Conservation (phyloP, 2,329 filamentous ascomycete species). For the Nannizziopsis arthrosporioides region DNA sequence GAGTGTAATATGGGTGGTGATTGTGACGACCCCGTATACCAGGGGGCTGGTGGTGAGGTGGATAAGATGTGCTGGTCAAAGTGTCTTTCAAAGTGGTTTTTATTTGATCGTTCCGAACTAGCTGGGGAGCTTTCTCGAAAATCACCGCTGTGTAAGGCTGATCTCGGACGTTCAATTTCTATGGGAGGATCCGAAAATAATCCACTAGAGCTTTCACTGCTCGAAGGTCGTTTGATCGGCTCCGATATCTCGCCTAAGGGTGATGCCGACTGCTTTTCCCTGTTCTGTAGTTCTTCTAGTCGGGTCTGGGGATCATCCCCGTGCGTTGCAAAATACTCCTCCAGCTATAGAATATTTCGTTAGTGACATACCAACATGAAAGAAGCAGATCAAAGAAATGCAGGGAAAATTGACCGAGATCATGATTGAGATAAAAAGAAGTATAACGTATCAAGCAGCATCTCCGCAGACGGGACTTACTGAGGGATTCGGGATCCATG, state of each 20-base stretch:
- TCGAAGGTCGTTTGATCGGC: constrained; percentile 18
- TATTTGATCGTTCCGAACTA: constrained; percentile 21
- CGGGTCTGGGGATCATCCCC: constrained; percentile 30
- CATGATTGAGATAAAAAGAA: not conserved
- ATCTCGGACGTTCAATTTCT: constrained; percentile 70
- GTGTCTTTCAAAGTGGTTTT: constrained; percentile 15
- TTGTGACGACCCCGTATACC: constrained; percentile 32
- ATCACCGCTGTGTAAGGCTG: constrained; percentile 54
- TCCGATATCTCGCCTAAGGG: constrained; percentile 39
- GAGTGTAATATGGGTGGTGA: not conserved
- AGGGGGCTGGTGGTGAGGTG: constrained; percentile 47
- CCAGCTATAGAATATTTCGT: constrained; percentile 22
- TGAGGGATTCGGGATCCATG: constrained; percentile 57
- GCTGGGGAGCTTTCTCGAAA: constrained; percentile 40
- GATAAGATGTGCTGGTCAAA: constrained; percentile 18
- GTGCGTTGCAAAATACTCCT: constrained; percentile 30
- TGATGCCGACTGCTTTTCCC: constrained; percentile 21
- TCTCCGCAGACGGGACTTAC: constrained; percentile 30
- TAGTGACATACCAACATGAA: constrained; percentile 6
- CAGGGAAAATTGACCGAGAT: not conserved
- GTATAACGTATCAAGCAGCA: not conserved
- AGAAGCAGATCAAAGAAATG: not conserved
- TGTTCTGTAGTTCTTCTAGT: constrained; percentile 18
- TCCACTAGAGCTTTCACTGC: constrained; percentile 30
- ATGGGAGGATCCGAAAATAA: constrained; percentile 40